Conservation (phyloP, 23 red algal genomes). For the Gracilariopsis chorda region DNA sequence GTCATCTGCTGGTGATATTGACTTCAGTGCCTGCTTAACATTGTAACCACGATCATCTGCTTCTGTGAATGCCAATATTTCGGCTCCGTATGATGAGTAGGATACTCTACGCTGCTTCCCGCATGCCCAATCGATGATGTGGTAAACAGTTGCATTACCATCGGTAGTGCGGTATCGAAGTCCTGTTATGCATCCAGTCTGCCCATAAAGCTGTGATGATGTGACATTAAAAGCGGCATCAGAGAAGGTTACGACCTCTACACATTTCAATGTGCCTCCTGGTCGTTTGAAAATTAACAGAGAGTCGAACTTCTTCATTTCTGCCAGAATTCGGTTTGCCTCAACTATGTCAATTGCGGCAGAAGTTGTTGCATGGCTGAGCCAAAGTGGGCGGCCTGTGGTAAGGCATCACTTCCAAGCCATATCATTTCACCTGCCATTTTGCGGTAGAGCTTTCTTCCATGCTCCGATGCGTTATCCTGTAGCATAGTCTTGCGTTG, state of each 20-base stretch:
- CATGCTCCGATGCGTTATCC: neutral
- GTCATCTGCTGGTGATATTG: neutral
- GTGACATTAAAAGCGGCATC: neutral
- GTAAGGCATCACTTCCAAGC: neutral
- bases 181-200: constrained; percentile 27
- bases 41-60: constrained; percentile 6
- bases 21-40: neutral
- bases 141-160: neutral
- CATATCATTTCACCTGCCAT: constrained; percentile 29
- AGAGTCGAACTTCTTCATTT: neutral
- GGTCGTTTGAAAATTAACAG: neutral
- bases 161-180: neutral
- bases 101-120: constrained; percentile 31
- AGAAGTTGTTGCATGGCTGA: constrained; percentile 13
- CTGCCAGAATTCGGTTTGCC: neutral
- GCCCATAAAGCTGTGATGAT: constrained; percentile 15
- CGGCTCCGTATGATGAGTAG: constrained; percentile 6
- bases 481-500: neutral
- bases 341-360: neutral
- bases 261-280: neutral
- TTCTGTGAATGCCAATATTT: constrained; percentile 20
- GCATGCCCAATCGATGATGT: constrained; percentile 25
- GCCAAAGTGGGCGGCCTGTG: neutral
- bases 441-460: neutral
- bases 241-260: neutral